Percentiles rank a stretch among this genome's conserved stretches.
Evolutionary conservation across 2,329 filamentous ascomycete species (phyloP).

Genomic region (Aspergillus carbonarius): DNA sequence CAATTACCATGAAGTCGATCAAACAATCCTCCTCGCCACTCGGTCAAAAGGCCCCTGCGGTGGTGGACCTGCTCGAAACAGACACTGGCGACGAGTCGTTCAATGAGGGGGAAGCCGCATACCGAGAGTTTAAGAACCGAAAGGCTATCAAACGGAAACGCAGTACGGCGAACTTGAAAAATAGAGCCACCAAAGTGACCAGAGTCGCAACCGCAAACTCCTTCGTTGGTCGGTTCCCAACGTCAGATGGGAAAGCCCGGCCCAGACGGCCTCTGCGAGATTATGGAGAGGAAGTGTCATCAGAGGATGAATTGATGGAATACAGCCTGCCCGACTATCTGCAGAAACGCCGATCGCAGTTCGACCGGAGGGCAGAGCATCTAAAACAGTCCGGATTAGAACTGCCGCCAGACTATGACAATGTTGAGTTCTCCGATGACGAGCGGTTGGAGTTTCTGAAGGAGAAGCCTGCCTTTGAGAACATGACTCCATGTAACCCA

Average conservation of each 20-base stretch:
- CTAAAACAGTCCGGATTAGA: conserved; percentile 69
- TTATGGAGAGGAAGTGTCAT: conserved; percentile 49
- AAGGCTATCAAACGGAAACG: conserved; percentile 56
- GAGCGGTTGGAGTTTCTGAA: conserved; percentile 60
- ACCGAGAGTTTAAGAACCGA: conserved; percentile 64
- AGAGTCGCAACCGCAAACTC: conserved; percentile 45
- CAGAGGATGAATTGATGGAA: conserved; percentile 57
- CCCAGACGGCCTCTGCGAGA: conserved; percentile 37
- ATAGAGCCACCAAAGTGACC: conserved; percentile 44
- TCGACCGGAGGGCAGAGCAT: conserved; percentile 61
- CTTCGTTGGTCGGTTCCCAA: conserved; percentile 35
- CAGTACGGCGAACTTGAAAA: conserved; percentile 47
- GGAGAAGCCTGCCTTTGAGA: conserved; percentile 69
- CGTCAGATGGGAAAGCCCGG: conserved; percentile 25
- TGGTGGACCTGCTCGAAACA: conserved; percentile 22
- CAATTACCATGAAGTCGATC: background rate
- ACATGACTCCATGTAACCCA: conserved; percentile 60
- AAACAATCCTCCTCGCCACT: conserved; percentile 13
- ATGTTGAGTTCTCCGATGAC: conserved; percentile 73
- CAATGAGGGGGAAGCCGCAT: conserved; percentile 48
- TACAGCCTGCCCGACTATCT: conserved; percentile 71
- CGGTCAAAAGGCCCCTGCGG: conserved; percentile 13
- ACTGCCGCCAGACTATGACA: conserved; percentile 73
- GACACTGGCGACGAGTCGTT: conserved; percentile 34
- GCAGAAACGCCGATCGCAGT: conserved; percentile 63